Evolutionary conservation across 768 basidiomycete species (phyloP), one percentile per base, ranked within the genome.

Genomic region (Mycena haematopus): DNA sequence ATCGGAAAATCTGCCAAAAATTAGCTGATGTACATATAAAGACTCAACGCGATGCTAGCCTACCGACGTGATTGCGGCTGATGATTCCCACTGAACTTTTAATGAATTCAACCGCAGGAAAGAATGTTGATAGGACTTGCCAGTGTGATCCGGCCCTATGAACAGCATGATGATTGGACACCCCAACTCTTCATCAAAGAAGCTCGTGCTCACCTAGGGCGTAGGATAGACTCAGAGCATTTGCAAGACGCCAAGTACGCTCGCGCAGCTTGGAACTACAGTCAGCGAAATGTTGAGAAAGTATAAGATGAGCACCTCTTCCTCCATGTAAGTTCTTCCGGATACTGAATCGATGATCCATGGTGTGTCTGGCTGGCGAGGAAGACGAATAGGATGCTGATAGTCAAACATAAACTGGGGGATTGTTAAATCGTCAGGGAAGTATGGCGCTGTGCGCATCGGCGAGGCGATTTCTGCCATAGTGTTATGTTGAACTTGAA

Each of bases 271-370:
- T 38, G 4, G n/a, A n/a, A n/a, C n/a, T n/a, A n/a, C n/a, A n/a
- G n/a, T n/a, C n/a, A n/a, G n/a, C n/a, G n/a, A n/a, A n/a, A n/a
- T n/a, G n/a, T n/a, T n/a, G n/a, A n/a, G n/a, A n/a, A n/a, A n/a
- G n/a, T n/a, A n/a, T n/a, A n/a, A n/a, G n/a, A n/a, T n/a, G n/a
- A n/a, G n/a, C n/a, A n/a, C n/a, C n/a, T n/a, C n/a, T n/a, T n/a
- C n/a, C n/a, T n/a, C n/a, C n/a, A n/a, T n/a, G n/a, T n/a, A n/a
- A n/a, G n/a, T n/a, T n/a, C n/a, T n/a, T n/a, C 75, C 78, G 13
- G 78, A 75, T 13, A 67, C 70, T 51, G 80, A 80, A 13, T 79
- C 78, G 14, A 79, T 68, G 47, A 79, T 60, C 78, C 77, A 79
- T 14, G 80, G 77, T 17, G 64, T 53, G 6, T 69, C 69, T 3